Conservation (phyloP, 306 rosid species). For the Rosa rugosa region DNA sequence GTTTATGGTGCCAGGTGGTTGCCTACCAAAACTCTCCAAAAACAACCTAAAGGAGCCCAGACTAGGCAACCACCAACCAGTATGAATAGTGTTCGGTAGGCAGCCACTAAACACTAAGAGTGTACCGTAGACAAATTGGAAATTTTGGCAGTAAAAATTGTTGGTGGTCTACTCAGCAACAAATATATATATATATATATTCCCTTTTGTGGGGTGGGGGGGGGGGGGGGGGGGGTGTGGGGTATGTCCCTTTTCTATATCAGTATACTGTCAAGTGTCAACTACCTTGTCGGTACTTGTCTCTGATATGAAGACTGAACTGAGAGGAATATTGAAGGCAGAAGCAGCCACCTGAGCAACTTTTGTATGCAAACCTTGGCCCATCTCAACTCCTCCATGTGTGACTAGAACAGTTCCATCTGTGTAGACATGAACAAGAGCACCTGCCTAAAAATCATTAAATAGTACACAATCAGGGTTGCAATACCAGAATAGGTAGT, state of each 20-base stretch:
- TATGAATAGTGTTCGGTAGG: background rate
- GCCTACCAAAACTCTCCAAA: background rate
- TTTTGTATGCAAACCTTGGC: slow-evolving; percentile 97
- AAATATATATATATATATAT: no score
- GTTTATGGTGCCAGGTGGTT: background rate
- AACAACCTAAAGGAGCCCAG: background rate
- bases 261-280: slow-evolving; percentile 17
- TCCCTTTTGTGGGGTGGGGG: background rate
- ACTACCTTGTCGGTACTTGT: slow-evolving; percentile 95
- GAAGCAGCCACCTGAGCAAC: slow-evolving; percentile 97
- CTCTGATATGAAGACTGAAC: slow-evolving; percentile 89
- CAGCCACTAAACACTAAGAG: no score
- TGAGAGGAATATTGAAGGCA: slow-evolving; percentile 80
- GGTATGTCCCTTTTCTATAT: background rate
- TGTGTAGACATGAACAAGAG: slow-evolving; percentile 92
- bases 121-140: background rate
- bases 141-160: background rate
- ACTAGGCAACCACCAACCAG: background rate
- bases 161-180: background rate
- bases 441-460: slow-evolving; percentile 77
- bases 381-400: slow-evolving; percentile 99
- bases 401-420: slow-evolving; percentile 96
- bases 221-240: background rate
- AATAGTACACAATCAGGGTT: slow-evolving; percentile 17
- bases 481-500: background rate